Evolutionary conservation across 148 eudicot genomes (phyloP).

Genomic region (Arbutus unedo): DNA sequence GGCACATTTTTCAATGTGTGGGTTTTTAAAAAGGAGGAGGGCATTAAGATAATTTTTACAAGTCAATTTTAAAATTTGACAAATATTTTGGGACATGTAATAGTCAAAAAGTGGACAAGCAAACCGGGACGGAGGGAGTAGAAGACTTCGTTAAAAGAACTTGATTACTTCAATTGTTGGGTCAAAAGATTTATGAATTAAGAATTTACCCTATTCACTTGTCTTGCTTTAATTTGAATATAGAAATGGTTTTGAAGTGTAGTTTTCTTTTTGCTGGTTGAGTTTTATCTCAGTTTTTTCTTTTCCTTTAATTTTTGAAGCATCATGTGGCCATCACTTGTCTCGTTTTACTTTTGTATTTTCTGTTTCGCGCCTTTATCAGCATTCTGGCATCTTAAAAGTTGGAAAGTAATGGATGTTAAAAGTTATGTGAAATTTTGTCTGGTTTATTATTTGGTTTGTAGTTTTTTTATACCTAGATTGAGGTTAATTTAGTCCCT

Average conservation of each 20-base stretch:
- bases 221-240: not conserved
- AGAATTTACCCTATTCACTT: not conserved
- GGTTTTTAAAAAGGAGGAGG: too few relatives aligned
- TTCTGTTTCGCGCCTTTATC: not conserved
- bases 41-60: too few relatives aligned
- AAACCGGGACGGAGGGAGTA: too few relatives aligned
- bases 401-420: not conserved
- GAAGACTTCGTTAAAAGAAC: not conserved
- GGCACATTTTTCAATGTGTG: too few relatives aligned
- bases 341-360: not conserved
- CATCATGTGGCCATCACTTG: not conserved
- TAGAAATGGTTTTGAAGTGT: not conserved
- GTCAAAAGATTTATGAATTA: not conserved
- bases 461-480: not conserved
- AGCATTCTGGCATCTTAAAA: not conserved
- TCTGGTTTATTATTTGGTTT: not conserved
- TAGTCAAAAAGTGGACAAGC: too few relatives aligned
- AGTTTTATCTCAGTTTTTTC: not conserved
- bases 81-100: too few relatives aligned
- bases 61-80: too few relatives aligned
- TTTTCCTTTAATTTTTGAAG: not conserved
- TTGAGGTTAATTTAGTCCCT: not conserved
- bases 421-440: not conserved
- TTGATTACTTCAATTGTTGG: slow-evolving; percentile 10
- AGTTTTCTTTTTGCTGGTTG: not conserved